Evolutionary conservation across 2,329 filamentous ascomycete genomes (phyloP).

Genomic region (Pseudogymnoascus sp.): DNA sequence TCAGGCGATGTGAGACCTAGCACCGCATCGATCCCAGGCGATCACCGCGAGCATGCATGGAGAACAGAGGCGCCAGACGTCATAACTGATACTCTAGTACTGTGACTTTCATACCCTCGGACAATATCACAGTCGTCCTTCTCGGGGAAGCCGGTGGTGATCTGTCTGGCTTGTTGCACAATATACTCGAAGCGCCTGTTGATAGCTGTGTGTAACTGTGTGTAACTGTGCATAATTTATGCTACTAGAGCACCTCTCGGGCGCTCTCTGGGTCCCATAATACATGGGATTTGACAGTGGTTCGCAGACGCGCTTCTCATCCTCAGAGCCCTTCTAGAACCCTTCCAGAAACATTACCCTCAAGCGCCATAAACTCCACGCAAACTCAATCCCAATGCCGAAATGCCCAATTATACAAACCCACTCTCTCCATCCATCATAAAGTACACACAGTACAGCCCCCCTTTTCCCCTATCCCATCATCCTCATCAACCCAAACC

Average conservation of each 20-base stretch:
- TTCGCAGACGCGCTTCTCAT: neutral
- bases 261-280: neutral
- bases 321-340: neutral
- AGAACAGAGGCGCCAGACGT: neutral
- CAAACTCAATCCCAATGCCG: neutral
- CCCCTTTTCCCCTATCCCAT: neutral
- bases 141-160: neutral
- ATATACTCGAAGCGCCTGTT: neutral
- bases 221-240: neutral
- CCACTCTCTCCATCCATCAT: neutral
- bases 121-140: neutral
- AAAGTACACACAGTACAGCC: neutral
- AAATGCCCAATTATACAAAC: neutral
- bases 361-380: neutral
- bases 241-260: neutral
- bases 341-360: neutral
- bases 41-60: neutral
- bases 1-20: conserved; percentile 5
- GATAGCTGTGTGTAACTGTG: neutral
- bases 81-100: neutral
- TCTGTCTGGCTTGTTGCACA: neutral
- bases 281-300: neutral
- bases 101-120: neutral
- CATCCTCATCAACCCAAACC: conserved; percentile 56
- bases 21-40: neutral